Evolutionary conservation across 2,329 filamentous ascomycete species (phyloP), one percentile per base, ranked within the genome.

Genomic region (Cytospora chrysosperma): DNA sequence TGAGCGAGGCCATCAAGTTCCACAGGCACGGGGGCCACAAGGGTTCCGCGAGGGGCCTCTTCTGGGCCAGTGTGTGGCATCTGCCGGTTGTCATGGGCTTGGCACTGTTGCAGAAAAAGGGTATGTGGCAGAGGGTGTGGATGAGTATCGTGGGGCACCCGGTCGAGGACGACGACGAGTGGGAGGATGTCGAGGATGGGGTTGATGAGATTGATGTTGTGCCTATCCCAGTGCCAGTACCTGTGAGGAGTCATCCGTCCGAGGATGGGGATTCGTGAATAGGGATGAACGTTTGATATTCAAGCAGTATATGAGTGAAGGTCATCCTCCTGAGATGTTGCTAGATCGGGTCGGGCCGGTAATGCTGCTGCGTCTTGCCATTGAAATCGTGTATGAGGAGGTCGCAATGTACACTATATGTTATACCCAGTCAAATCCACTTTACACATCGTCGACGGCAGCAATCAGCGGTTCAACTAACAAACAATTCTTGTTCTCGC

Each of bases 61-160:
- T 99, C 76, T 99, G 95, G 95, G 93, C 95, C 1, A 97, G 92
- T 74, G 92, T 99, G 12, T 98, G 94, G 95, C 93, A 97, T 78
- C 76, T 99, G 55, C 95, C 95, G 0, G 90, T 89, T 28, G 84
- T 98, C 50, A 87, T 99, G 82, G 92, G 97, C 54, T 80, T 97
- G 65, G 94, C 93, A 3, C 88, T 98, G 76, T 85, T 90, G 61
- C 92, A 96, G 76, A 99, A 99, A 84, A 96, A 93, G 78, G 94
- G 93, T 0, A 83, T 97, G 77, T 95, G 92, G 92, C 84, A 87
- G 67, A 84, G 93, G 19, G 85, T 94, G n/a, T 94, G 90, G 87
- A 84, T 81, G 62, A 85, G 86, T 62, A 77, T 91, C 0, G 80
- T 86, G 61, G 90, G 89, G 0, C 77, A 80, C 61, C 79, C 81